Base-by-base conservation (phyloP, 305 asterid genomes). In the Fraxinus sp. region DNA sequence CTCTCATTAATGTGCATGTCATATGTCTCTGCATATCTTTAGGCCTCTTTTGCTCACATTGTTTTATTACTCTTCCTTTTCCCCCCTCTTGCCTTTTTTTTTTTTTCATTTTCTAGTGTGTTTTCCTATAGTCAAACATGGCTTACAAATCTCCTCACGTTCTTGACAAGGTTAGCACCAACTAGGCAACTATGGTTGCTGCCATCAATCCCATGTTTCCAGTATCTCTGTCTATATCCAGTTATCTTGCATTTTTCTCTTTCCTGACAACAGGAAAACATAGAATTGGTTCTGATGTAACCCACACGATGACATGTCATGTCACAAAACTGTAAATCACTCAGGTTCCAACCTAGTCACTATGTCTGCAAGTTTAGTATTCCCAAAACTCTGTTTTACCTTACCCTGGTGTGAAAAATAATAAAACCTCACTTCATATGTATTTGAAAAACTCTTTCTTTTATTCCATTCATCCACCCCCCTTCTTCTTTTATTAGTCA, bases 31-130 rank as follows among this genome's bases (percentile, higher is more conserved):
- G 9, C 62, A 52, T 16, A 52, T 16, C 7, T 52, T 52, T 52
- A 52, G 62, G 62, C 24, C 22, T 52, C 22, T 52, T 46, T 49
- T n/a, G 62, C 22, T 52, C 62, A 5, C 62, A 4, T 52, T 1
- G 72, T 37, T 78, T 79, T 68, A 70, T 49, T 18, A 57, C 28
- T 59, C 80, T 52, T 79, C 77, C 68, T 79, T 43, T 74, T 72
- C 78, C 43, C 66, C 28, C 57, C 64, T 77, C 49, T 20, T 33
- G 8, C 76, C 70, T 13, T 1, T 36, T 36, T 36, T 36, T 35
- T 35, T 10, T 52, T 43, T 43, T 3, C 18, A 33, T 76, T 77
- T 73, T 43, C 33, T 52, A 11, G 3, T 32, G 36, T 14, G 9
- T 2, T 41, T 18, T 46, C 33, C 43, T 14, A 66, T 71, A 36